Conservation (phyloP, 1,284 basidiomycete species). For the Anthracocystis walkeri region DNA sequence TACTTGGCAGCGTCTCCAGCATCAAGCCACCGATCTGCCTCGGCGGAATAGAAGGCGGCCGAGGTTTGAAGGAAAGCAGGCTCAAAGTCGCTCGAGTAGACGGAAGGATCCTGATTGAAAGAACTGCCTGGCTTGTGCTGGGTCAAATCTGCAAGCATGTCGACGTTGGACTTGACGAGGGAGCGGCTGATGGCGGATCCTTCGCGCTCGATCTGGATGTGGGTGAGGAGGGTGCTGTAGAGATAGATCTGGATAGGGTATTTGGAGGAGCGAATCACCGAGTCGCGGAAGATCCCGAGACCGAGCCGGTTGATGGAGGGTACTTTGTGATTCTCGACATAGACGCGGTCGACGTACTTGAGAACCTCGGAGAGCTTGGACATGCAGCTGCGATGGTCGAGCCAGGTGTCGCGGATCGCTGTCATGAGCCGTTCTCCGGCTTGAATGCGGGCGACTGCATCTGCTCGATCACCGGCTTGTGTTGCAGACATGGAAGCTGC, state of each 20-base stretch:
- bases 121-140: conserved; percentile 65
- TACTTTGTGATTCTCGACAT: conserved; percentile 58
- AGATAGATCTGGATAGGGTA: conserved; percentile 85
- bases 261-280: conserved; percentile 76
- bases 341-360: conserved; percentile 81
- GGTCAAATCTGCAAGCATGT: conserved; percentile 81
- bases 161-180: conserved; percentile 85
- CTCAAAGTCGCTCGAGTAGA: conserved; percentile 89
- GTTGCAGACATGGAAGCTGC: conserved; percentile 44
- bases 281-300: conserved; percentile 83
- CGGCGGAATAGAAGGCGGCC: conserved; percentile 81
- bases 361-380: conserved; percentile 88
- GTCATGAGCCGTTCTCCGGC: conserved; percentile 88
- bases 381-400: conserved; percentile 92
- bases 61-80: conserved; percentile 84
- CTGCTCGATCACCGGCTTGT: conserved; percentile 54
- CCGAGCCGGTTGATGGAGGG: conserved; percentile 84
- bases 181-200: conserved; percentile 92
- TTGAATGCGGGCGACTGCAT: conserved; percentile 67
- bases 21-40: conserved; percentile 80
- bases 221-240: conserved; percentile 82
- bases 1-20: conserved; percentile 85
- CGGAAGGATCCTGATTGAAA: conserved; percentile 70
- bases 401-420: conserved; percentile 87
- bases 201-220: conserved; percentile 90